Conservation (phyloP, 1,139 yeast genomes). For the Saccharomyces uvarum region DNA sequence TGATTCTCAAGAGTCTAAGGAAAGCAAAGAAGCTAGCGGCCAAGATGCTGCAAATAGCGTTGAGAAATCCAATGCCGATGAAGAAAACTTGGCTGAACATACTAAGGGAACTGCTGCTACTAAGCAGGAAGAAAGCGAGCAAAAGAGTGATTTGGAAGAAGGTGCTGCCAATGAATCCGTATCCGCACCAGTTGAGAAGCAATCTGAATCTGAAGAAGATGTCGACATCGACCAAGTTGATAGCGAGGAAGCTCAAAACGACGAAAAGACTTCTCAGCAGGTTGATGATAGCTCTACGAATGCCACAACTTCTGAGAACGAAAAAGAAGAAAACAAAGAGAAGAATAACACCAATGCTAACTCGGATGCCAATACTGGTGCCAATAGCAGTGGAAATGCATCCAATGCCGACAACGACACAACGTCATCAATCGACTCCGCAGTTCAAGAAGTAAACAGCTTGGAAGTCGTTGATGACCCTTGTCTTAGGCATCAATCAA, state of each 20-base stretch:
- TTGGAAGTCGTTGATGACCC: conserved; percentile 16
- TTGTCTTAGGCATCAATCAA: conserved; percentile 30
- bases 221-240: conserved; percentile 2
- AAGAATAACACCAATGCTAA: conserved; percentile 5
- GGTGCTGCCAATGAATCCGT: conserved; percentile 7
- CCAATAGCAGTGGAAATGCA: neutral
- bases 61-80: neutral
- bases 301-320: conserved; percentile 5
- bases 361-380: conserved; percentile 5
- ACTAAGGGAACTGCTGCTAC: conserved; percentile 4
- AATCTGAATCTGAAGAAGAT: conserved; percentile 3
- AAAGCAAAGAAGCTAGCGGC: neutral
- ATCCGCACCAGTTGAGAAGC: conserved; percentile 3
- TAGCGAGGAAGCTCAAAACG: conserved; percentile 1
- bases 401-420: neutral
- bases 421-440: neutral
- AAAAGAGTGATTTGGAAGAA: conserved; percentile 5
- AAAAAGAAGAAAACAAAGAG: conserved; percentile 13
- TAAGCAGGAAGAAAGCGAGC: conserved; percentile 3
- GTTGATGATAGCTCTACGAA: conserved; percentile 1
- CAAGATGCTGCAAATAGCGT: neutral
- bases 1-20: neutral
- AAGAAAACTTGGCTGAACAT: conserved; percentile 2
- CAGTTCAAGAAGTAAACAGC: neutral
- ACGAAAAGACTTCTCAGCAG: neutral